Conservation (phyloP, 129 eudicot species). For the Flaveria robusta region DNA sequence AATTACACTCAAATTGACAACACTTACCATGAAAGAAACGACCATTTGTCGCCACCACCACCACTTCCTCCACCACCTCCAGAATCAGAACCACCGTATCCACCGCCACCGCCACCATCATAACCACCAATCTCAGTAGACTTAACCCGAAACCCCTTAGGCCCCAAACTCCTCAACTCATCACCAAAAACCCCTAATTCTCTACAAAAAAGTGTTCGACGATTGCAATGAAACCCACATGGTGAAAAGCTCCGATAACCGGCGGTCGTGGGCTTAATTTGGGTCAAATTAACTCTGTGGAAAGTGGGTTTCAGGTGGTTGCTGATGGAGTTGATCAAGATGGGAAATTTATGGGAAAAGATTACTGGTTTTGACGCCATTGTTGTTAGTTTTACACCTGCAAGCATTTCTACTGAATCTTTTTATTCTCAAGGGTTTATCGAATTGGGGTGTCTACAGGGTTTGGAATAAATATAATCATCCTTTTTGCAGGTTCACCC, state of each 20-base stretch:
- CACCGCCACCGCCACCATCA: slow-evolving; percentile 47
- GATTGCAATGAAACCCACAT: slow-evolving; percentile 14
- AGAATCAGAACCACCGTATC: slow-evolving; percentile 27
- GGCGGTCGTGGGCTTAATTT: slow-evolving; percentile 17
- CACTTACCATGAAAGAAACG: slow-evolving; percentile 59
- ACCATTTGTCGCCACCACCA: slow-evolving; percentile 51
- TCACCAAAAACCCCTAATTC: slow-evolving; percentile 38
- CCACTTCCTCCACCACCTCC: slow-evolving; percentile 35
- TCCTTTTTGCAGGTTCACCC: slow-evolving; percentile 1
- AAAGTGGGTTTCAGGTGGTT: slow-evolving; percentile 28
- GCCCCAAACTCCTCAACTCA: no score
- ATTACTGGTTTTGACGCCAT: slow-evolving; percentile 43
- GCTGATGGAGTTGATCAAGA: slow-evolving; percentile 26
- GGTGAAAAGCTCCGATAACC: slow-evolving; percentile 35
- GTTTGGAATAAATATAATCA: background rate
- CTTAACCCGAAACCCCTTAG: slow-evolving; percentile 12
- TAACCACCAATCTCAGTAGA: slow-evolving; percentile 25
- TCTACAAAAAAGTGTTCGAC: slow-evolving; percentile 7
- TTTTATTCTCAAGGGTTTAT: slow-evolving; percentile 33
- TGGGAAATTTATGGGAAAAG: slow-evolving; percentile 35
- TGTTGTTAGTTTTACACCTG: slow-evolving; percentile 22
- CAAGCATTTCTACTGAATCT: no score
- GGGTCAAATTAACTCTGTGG: slow-evolving; percentile 11
- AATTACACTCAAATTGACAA: background rate
- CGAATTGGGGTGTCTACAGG: slow-evolving; percentile 10